Evolutionary conservation across 2,329 filamentous ascomycete genomes (phyloP).

Genomic region (Cercospora sp.): DNA sequence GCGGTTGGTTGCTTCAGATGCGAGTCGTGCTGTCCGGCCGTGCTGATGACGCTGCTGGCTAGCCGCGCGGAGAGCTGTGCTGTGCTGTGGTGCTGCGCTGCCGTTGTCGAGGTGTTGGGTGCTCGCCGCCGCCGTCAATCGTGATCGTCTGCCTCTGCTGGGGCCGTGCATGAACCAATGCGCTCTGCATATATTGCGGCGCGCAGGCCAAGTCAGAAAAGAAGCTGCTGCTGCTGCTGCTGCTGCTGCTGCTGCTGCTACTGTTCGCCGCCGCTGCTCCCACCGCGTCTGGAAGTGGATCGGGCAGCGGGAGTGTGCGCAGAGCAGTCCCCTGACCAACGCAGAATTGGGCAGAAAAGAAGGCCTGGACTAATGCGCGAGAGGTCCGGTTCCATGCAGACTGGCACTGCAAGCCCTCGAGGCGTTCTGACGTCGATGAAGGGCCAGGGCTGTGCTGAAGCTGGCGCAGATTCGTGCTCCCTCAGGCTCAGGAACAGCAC

Average conservation of each 20-base stretch:
- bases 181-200: not conserved
- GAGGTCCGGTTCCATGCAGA: constrained; percentile 1
- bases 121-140: not conserved
- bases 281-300: not conserved
- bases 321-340: constrained; percentile 5
- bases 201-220: not conserved
- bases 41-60: constrained; percentile 9
- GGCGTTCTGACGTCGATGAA: constrained; percentile 10
- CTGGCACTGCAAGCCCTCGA: constrained; percentile 8
- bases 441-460: not conserved
- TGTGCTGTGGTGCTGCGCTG: constrained; percentile 1
- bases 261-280: not conserved
- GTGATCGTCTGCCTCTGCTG: constrained; percentile 6
- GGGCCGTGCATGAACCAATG: constrained; percentile 8
- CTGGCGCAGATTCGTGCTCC: not conserved
- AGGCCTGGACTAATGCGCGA: constrained; percentile 4
- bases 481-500: not conserved
- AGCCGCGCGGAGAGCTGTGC: constrained; percentile 2
- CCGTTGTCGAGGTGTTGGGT: not conserved
- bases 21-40: constrained; percentile 20
- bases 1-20: constrained; percentile 20
- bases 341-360: constrained; percentile 6
- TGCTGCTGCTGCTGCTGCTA: not conserved
- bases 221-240: not conserved
- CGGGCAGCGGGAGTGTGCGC: not conserved